Conservation (phyloP, 2,329 filamentous ascomycete species). For the Sarocladium strictum region DNA sequence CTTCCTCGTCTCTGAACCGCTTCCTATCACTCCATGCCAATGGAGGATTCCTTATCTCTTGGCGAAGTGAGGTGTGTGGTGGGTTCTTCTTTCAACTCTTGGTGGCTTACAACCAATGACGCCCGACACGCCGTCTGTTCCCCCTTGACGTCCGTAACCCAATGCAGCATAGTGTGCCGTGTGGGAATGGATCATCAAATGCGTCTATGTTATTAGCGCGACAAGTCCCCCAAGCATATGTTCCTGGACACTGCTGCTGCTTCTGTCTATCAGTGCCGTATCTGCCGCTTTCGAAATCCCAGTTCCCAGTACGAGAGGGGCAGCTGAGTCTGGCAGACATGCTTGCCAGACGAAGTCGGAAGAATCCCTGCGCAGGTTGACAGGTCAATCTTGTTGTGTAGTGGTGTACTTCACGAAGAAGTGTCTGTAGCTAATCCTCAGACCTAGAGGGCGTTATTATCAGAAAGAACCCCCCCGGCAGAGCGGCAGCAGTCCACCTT, state of each 20-base stretch:
- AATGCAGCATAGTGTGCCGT: not conserved
- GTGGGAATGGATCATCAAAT: not conserved
- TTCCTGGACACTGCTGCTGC: not conserved
- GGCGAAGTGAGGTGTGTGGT: conserved; percentile 1
- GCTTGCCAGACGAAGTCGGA: not conserved
- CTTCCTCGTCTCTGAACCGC: not conserved
- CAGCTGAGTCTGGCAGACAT: not conserved
- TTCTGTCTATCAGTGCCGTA: not conserved
- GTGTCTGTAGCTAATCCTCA: too few relatives aligned
- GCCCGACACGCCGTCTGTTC: not conserved
- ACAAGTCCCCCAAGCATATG: not conserved
- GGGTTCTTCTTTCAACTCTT: not conserved
- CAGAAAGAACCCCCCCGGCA: too few relatives aligned
- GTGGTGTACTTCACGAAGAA: too few relatives aligned
- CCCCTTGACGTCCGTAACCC: not conserved
- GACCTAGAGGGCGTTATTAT: too few relatives aligned
- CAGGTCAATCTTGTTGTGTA: too few relatives aligned
- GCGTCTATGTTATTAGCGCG: not conserved
- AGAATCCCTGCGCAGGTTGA: not conserved
- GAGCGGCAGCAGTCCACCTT: too few relatives aligned
- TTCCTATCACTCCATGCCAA: not conserved
- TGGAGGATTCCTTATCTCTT: conserved; percentile 7
- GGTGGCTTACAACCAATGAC: not conserved
- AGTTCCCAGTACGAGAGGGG: not conserved
- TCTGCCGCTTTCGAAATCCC: not conserved